Evolutionary conservation across 306 rosid species (phyloP).

Genomic region (Canavalia ensiformis): DNA sequence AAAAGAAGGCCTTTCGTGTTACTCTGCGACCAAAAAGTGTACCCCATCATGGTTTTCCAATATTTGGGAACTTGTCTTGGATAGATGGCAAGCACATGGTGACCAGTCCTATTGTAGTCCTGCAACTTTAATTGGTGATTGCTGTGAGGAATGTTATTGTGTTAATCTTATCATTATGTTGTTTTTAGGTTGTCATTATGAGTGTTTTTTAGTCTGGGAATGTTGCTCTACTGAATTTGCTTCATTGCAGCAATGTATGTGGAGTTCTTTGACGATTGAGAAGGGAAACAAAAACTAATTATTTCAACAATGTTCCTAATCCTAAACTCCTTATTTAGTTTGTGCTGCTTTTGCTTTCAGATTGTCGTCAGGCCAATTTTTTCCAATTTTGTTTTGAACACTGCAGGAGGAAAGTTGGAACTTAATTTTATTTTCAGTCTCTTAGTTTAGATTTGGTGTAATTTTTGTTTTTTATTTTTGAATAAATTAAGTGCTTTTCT

Average conservation of each 20-base stretch:
- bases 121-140: not conserved
- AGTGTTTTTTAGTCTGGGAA: not conserved
- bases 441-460: no score
- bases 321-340: no score
- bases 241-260: not conserved
- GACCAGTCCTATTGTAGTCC: conserved; percentile 60
- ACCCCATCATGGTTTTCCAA: conserved; percentile 40
- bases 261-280: not conserved
- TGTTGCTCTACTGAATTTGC: not conserved
- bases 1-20: conserved; percentile 62
- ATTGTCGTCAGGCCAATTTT: no score
- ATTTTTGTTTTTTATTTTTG: no score
- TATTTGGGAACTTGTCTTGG: conserved; percentile 56
- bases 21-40: conserved; percentile 35
- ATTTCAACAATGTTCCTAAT: no score
- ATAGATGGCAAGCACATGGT: conserved; percentile 62
- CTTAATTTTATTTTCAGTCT: no score
- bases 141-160: not conserved
- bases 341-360: no score
- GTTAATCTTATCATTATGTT: not conserved
- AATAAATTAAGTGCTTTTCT: no score
- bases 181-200: not conserved
- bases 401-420: no score
- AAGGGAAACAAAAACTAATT: no score
- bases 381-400: no score